A percentile compares a stretch with the other conserved stretches of the same genome.
These are phyloP conservation scores for Phytopythium montanum DNA, from an alignment of 352 stramenopile species.

Conservation along the genomic window DNA sequence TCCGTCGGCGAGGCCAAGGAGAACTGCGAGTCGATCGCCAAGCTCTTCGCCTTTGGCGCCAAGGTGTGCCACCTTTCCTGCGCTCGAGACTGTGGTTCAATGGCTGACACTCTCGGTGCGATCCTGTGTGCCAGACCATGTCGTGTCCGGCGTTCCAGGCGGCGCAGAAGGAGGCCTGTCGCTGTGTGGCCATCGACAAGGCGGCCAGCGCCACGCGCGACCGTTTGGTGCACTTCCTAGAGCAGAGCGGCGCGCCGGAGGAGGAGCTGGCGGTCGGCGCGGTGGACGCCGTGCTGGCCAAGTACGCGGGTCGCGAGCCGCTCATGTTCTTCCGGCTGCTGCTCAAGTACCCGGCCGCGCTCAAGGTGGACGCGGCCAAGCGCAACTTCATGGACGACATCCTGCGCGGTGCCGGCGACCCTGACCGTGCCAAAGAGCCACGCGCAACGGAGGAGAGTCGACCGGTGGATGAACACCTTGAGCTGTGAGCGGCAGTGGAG, in stretches of 20 bases:
- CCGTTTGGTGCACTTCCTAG: constrained; percentile 60
- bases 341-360: constrained; percentile 53
- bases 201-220: constrained; percentile 25
- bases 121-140: constrained; percentile 38
- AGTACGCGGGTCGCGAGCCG: constrained; percentile 61
- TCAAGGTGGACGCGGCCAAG: constrained; percentile 43
- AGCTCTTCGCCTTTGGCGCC: constrained; percentile 61
- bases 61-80: constrained; percentile 16
- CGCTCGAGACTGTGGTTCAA: too few relatives aligned
- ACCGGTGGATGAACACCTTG: constrained; percentile 7
- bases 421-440: not conserved
- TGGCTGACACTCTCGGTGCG: too few relatives aligned
- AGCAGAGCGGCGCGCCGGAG: constrained; percentile 28
- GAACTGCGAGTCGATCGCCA: constrained; percentile 56
- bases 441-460: not conserved
- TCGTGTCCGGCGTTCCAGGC: constrained; percentile 61
- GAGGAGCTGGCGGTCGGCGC: constrained; percentile 31
- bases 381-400: constrained; percentile 60
- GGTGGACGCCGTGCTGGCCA: constrained; percentile 49
- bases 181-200: constrained; percentile 37
- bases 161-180: constrained; percentile 66
- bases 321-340: constrained; percentile 62
- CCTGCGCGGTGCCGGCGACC: constrained; percentile 12
- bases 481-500: not conserved
- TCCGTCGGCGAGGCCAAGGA: constrained; percentile 18